Conservation (phyloP, 202 grass and related monocot species). For the Musa balbisiana region DNA sequence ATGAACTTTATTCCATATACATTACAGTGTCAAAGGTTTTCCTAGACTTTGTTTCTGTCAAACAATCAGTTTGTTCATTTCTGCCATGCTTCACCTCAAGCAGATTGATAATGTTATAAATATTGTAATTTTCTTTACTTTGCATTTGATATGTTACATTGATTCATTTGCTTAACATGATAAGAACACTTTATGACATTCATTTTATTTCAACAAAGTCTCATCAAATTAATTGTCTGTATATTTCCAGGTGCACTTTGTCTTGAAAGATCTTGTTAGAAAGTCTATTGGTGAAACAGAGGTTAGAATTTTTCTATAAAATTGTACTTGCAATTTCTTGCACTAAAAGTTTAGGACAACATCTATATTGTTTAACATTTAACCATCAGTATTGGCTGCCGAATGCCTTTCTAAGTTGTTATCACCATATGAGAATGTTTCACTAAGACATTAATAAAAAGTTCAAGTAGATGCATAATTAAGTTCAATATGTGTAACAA, state of each 20-base stretch:
- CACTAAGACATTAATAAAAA: neutral
- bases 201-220: neutral
- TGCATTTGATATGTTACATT: neutral
- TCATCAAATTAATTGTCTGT: neutral
- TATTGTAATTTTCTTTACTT: neutral
- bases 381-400: no score
- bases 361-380: no score
- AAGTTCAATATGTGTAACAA: neutral
- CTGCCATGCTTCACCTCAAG: neutral
- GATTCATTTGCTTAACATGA: neutral
- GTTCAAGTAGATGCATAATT: neutral
- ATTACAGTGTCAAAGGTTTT: neutral
- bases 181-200: neutral
- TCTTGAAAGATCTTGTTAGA: constrained; percentile 19
- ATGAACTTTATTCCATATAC: neutral
- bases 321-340: no score
- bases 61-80: neutral
- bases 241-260: constrained; percentile 15
- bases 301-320: neutral
- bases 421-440: neutral
- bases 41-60: neutral
- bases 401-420: no score
- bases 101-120: no score
- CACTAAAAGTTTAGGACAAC: no score
- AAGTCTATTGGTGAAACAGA: constrained; percentile 17